phyloP scores from a whole-genome alignment of 2,329 filamentous ascomycete genomes.

The Trichoderma sp. region DNA sequence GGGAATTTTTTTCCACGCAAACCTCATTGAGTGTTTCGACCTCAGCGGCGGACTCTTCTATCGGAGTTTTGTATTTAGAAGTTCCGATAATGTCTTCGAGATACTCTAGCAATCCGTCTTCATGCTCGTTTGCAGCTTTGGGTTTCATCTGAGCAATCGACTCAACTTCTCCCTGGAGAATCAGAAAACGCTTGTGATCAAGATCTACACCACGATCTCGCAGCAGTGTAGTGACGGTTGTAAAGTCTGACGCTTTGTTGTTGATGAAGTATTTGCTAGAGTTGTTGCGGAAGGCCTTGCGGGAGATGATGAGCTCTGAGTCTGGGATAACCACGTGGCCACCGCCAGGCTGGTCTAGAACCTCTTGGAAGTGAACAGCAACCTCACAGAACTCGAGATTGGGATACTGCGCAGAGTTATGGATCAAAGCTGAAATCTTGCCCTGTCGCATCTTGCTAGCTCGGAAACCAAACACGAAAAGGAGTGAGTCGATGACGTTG shows the following conservation, averaged over 20 bases:
- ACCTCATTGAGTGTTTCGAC: constrained; percentile 92
- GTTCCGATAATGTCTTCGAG: constrained; percentile 98
- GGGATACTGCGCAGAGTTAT: constrained; percentile 87
- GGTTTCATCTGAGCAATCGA: constrained; percentile 99
- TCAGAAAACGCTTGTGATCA: constrained; percentile 97
- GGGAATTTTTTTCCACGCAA: constrained; percentile 89
- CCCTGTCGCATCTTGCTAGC: constrained; percentile 99
- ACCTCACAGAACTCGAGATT: constrained; percentile 91
- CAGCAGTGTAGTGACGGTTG: constrained; percentile 81
- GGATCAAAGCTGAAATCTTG: constrained; percentile 95
- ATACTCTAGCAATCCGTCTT: constrained; percentile 93
- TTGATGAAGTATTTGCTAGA: constrained; percentile 98
- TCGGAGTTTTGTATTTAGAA: constrained; percentile 95
- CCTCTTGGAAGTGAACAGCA: constrained; percentile 92
- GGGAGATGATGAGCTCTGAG: constrained; percentile 82
- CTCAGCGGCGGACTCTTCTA: constrained; percentile 88
- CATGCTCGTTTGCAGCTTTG: constrained; percentile 91
- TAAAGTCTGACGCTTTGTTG: constrained; percentile 84
- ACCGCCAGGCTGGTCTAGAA: constrained; percentile 80
- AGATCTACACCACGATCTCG: constrained; percentile 88
- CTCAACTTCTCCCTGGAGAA: constrained; percentile 95
- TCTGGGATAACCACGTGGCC: constrained; percentile 75
- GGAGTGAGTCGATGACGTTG: constrained; percentile 94
- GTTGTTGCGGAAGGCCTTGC: constrained; percentile 96
- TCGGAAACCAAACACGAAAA: constrained; percentile 98